These are phyloP conservation scores for Penicillium brasilianum DNA, from an alignment of 2,329 filamentous ascomycete species.

Conservation along the genomic window DNA sequence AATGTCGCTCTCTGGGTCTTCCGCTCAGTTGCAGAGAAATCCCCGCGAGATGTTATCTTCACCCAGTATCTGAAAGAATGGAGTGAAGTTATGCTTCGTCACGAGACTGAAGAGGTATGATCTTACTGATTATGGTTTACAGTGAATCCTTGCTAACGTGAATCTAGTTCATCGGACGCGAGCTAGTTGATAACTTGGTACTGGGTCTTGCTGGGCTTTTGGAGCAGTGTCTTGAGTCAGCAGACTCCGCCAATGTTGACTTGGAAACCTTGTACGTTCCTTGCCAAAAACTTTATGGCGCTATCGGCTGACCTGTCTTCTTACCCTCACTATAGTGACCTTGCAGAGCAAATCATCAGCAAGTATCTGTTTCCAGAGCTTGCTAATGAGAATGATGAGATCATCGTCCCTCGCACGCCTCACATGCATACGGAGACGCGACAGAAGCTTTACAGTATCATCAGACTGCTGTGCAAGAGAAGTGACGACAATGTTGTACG, in stretches of 20 bases:
- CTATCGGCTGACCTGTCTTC: background rate
- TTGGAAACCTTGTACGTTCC: constrained; percentile 42
- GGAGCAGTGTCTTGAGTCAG: constrained; percentile 48
- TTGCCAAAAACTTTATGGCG: background rate
- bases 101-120: constrained; percentile 50
- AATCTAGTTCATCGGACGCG: constrained; percentile 52
- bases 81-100: constrained; percentile 50
- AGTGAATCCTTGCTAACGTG: constrained; percentile 31
- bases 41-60: constrained; percentile 44
- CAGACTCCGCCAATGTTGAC: constrained; percentile 38
- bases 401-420: constrained; percentile 48
- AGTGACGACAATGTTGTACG: constrained; percentile 51
- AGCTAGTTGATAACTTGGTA: constrained; percentile 50
- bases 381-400: constrained; percentile 38
- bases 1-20: constrained; percentile 51
- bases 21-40: constrained; percentile 47
- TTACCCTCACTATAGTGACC: constrained; percentile 36
- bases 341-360: constrained; percentile 62
- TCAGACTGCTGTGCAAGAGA: constrained; percentile 62
- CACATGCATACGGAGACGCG: constrained; percentile 63
- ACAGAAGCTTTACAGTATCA: constrained; percentile 63
- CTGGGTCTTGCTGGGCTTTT: constrained; percentile 51
- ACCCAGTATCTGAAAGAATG: constrained; percentile 50
- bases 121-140: too few relatives aligned
- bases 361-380: constrained; percentile 69